Evolutionary conservation across 305 asterid genomes (phyloP).

Genomic region (Fraxinus latifolia): DNA sequence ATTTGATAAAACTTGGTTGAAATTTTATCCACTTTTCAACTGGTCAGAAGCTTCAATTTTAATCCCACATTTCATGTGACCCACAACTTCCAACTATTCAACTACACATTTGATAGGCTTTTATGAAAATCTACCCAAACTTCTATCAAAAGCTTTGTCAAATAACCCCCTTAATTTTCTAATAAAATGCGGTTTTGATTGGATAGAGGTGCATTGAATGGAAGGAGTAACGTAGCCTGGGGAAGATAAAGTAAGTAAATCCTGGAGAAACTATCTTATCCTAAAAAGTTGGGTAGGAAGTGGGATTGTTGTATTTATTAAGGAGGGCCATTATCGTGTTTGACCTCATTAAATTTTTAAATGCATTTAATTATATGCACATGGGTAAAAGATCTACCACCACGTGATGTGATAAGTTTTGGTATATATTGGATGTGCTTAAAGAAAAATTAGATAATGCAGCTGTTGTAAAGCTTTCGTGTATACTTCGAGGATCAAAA

Average conservation of each 20-base stretch:
- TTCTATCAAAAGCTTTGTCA: background rate
- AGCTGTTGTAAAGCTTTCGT: background rate
- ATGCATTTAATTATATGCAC: constrained; percentile 5
- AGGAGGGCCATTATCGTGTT: background rate
- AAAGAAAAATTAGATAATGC: background rate
- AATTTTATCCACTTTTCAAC: background rate
- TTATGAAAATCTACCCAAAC: background rate
- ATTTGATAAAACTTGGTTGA: background rate
- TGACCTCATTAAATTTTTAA: background rate
- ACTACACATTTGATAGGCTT: background rate
- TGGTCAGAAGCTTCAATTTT: background rate
- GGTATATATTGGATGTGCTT: background rate
- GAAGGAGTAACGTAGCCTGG: background rate
- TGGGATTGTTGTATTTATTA: background rate
- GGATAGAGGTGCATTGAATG: background rate
- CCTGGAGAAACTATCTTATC: background rate
- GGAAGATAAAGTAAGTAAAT: background rate
- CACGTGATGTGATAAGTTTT: background rate
- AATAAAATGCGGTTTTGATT: background rate
- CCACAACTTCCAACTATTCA: background rate
- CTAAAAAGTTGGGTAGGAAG: constrained; percentile 2
- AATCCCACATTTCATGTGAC: background rate
- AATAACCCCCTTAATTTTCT: background rate
- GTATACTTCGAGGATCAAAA: background rate
- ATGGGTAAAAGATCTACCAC: background rate